These are phyloP conservation scores for Aspergillus ochraceus DNA, from an alignment of 2,329 filamentous ascomycete genomes.

Conservation along the genomic window DNA sequence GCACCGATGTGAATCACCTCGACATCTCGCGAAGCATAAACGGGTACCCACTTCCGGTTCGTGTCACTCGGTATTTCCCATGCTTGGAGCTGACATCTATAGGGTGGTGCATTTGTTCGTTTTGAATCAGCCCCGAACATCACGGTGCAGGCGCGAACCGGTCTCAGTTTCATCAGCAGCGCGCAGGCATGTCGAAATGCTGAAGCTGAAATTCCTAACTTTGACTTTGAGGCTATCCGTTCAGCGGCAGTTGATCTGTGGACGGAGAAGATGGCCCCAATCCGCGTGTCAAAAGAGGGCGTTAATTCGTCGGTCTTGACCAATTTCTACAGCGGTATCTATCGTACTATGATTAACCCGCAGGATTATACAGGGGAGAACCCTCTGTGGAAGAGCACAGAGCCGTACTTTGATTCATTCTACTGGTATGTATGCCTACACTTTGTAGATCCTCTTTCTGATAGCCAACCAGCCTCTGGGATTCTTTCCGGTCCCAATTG, in stretches of 20 bases:
- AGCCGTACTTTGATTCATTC: constrained; percentile 73
- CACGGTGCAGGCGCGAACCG: constrained; percentile 64
- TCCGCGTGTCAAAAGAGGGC: constrained; percentile 35
- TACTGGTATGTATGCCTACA: constrained; percentile 57
- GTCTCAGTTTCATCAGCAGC: constrained; percentile 67
- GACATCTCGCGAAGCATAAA: constrained; percentile 60
- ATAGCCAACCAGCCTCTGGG: constrained; percentile 56
- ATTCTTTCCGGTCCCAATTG: constrained; percentile 67
- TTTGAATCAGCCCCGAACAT: constrained; percentile 54
- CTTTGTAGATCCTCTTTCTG: constrained; percentile 4
- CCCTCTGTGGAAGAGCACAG: constrained; percentile 61
- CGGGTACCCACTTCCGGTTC: constrained; percentile 51
- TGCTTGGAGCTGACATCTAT: constrained; percentile 20
- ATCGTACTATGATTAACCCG: constrained; percentile 68
- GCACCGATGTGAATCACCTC: constrained; percentile 52
- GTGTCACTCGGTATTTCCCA: neutral
- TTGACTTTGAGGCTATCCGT: constrained; percentile 58
- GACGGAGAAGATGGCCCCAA: constrained; percentile 54
- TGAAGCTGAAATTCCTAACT: constrained; percentile 65
- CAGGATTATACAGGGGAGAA: constrained; percentile 75
- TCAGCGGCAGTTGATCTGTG: constrained; percentile 57
- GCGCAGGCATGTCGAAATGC: constrained; percentile 67
- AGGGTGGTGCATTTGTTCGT: constrained; percentile 65
- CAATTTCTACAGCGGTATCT: constrained; percentile 69
- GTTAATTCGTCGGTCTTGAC: constrained; percentile 38